Evolutionary conservation across 2,329 filamentous ascomycete species (phyloP).

Genomic region (Fusarium azukiicola): DNA sequence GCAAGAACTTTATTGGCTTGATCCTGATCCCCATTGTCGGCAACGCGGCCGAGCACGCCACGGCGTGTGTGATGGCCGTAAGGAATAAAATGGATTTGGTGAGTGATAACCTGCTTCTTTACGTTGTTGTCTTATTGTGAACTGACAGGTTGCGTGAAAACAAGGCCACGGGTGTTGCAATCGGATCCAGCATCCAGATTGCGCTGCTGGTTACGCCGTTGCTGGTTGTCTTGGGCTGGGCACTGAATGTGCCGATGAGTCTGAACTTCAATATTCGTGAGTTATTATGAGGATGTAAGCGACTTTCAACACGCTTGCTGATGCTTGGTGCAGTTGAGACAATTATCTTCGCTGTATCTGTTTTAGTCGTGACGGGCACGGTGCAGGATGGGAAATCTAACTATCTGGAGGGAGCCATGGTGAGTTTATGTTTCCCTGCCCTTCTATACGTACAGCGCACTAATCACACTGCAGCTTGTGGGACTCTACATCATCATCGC

Average conservation of each 20-base stretch:
- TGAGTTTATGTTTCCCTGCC: background rate
- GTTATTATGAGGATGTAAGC: slow-evolving; percentile 34
- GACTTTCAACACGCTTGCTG: too few species aligned
- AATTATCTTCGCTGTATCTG: too few species aligned
- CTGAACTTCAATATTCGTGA: slow-evolving; percentile 86
- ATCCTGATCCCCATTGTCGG: slow-evolving; percentile 90
- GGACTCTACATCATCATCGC: slow-evolving; percentile 28
- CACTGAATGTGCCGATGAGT: slow-evolving; percentile 86
- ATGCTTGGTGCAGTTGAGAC: too few species aligned
- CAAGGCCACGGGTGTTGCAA: slow-evolving; percentile 86
- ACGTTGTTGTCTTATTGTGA: slow-evolving; percentile 20
- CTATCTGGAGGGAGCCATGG: background rate
- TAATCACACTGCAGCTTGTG: slow-evolving; percentile 23
- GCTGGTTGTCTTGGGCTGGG: slow-evolving; percentile 90
- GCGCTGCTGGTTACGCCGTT: slow-evolving; percentile 90
- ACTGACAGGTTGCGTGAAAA: slow-evolving; percentile 17
- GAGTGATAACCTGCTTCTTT: slow-evolving; percentile 17
- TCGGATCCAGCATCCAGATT: slow-evolving; percentile 91
- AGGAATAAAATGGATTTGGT: slow-evolving; percentile 87
- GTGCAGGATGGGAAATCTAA: too few species aligned
- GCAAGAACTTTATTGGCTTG: slow-evolving; percentile 90
- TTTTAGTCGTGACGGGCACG: too few species aligned
- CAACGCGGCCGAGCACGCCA: slow-evolving; percentile 91
- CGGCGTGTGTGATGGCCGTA: slow-evolving; percentile 88
- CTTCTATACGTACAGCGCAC: slow-evolving; percentile 7